phyloP scores from a whole-genome alignment of 805 yeast genomes.

The Candida pseudofarinosa region DNA sequence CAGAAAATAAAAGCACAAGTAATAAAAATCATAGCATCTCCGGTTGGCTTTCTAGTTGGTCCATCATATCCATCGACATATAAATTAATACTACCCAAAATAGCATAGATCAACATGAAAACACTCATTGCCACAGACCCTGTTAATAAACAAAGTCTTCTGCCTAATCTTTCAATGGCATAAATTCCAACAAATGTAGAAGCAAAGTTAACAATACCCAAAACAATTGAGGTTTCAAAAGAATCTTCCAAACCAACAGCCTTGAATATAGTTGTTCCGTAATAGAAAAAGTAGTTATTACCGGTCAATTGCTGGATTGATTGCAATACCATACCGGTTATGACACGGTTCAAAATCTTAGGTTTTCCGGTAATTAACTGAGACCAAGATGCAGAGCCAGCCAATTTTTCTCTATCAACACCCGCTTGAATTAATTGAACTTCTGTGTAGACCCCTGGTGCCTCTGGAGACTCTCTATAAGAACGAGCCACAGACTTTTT shows the following conservation, averaged over 20 bases:
- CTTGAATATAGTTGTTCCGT: conserved; percentile 52
- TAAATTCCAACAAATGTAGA: conserved; percentile 52
- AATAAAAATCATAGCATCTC: conserved; percentile 58
- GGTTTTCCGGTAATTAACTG: conserved; percentile 64
- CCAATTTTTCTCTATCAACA: conserved; percentile 55
- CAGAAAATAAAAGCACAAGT: conserved; percentile 61
- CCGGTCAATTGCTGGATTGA: conserved; percentile 56
- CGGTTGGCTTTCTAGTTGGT: conserved; percentile 45
- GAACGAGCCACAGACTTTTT: conserved; percentile 49
- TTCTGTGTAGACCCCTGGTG: conserved; percentile 51
- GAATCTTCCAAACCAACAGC: conserved; percentile 50
- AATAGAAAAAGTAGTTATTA: conserved; percentile 59
- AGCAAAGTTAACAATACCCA: conserved; percentile 52
- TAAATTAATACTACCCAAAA: conserved; percentile 53
- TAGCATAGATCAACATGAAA: conserved; percentile 57
- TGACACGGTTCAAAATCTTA: conserved; percentile 51
- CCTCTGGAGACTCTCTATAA: conserved; percentile 51
- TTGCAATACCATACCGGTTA: conserved; percentile 58
- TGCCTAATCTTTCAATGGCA: conserved; percentile 49
- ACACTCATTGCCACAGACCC: conserved; percentile 47
- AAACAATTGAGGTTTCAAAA: conserved; percentile 48
- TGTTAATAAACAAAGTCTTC: conserved; percentile 40
- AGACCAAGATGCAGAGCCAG: conserved; percentile 63
- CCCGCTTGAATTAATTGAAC: conserved; percentile 53
- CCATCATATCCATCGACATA: conserved; percentile 37